Evolutionary conservation across 331 rosid species (phyloP), one percentile per base, ranked within the genome.

Genomic region (Telfairia occidentalis): DNA sequence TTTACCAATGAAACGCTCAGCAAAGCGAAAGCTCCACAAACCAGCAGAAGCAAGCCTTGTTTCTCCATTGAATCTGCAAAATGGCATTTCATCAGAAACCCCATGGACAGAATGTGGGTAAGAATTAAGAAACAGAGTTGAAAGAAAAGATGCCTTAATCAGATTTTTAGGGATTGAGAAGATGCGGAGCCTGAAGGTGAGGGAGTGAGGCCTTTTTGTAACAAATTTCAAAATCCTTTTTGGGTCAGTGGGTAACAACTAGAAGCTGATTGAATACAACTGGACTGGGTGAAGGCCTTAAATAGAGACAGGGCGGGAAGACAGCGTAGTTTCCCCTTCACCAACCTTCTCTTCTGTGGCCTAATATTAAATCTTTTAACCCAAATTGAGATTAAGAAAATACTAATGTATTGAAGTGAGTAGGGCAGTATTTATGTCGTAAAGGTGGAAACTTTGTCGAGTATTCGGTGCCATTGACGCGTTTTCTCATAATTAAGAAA

Each of bases 1-100:
- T 83, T 78, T 73, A 90, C 98, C 52, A 78, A 65, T 74, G 71
- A 85, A 81, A 79, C 70, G 72, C 79, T 48, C 40, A 85, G 30
- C 77, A 87, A 70, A 45, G 85, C 85, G 38, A 85, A 23, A 75
- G 81, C 80, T 70, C 85, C 74, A 77, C 61, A 87, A 19, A 88
- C 7, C 81, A 84, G 29, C 30, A 19, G 80, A 52, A 82, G 24
- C 87, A 85, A 75, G 67, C 73, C 77, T 55, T 74, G 79, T 55
- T 80, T 82, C 77, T 82, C 87, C 97, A 90, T 90, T 74, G 78
- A 71, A 57, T 58, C 83, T 58, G 80, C 89, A 82, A 82, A 78
- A 85, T 28, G 57, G 38, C 37, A 80, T 75, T 57, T 32, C 52
- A 61, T 18, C 67, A 42, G 7, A 55, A 50, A 53, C 74, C 28